These are phyloP conservation scores for Podaxis mareebaensis DNA, from an alignment of 768 basidiomycete genomes.

Conservation along the genomic window DNA sequence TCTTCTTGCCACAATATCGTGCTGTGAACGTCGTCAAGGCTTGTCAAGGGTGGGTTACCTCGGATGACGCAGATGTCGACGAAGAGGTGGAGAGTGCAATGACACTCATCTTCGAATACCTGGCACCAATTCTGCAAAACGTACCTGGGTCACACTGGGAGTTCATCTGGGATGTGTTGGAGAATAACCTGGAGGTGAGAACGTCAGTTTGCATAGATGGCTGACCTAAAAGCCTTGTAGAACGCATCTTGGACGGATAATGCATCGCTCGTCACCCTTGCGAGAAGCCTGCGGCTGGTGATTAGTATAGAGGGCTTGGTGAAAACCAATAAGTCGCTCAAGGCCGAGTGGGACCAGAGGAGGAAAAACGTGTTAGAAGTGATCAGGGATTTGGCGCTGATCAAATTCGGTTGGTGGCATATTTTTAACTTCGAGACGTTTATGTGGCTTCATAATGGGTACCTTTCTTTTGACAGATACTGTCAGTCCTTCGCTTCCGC, in stretches of 20 bases:
- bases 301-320: constrained; percentile 69
- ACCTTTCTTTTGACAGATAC: constrained; percentile 19
- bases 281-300: constrained; percentile 69
- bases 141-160: constrained; percentile 91
- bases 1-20: constrained; percentile 83
- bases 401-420: constrained; percentile 47
- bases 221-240: constrained; percentile 32
- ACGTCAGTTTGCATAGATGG: neutral
- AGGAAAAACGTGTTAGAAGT: constrained; percentile 51
- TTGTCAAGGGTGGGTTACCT: constrained; percentile 77
- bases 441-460: constrained; percentile 18
- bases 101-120: constrained; percentile 67
- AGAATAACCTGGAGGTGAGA: constrained; percentile 84
- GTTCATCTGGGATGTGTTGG: constrained; percentile 85
- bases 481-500: constrained; percentile 48
- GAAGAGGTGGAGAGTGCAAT: constrained; percentile 82
- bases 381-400: constrained; percentile 60
- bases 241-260: constrained; percentile 60
- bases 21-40: constrained; percentile 87
- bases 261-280: constrained; percentile 59
- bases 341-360: constrained; percentile 66
- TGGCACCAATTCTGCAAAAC: constrained; percentile 88
- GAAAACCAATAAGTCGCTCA: constrained; percentile 70
- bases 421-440: constrained; percentile 10
- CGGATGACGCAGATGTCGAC: constrained; percentile 70